Conservation (phyloP, 805 yeast genomes). For the Cyberlindnera maritima region DNA sequence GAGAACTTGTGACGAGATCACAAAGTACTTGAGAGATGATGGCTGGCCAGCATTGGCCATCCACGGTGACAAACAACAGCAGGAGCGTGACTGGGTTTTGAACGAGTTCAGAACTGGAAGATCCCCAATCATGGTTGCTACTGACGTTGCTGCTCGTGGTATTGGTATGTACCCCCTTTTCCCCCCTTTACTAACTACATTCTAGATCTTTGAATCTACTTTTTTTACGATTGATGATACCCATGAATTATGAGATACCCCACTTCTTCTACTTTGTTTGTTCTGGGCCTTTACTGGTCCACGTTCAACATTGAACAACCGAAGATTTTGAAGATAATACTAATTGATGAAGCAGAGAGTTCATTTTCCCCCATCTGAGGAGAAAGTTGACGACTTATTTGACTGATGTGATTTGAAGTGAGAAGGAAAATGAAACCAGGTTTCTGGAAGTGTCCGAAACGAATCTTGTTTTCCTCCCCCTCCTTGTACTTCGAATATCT, state of each 20-base stretch:
- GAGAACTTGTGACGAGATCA: constrained; percentile 95
- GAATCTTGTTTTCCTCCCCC: not conserved
- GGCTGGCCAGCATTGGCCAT: constrained; percentile 99
- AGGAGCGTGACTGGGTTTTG: constrained; percentile 98
- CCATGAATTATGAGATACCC: not conserved
- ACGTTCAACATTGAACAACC: too few relatives aligned
- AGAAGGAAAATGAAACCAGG: not conserved
- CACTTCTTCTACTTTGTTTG: not conserved
- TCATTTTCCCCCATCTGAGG: not conserved
- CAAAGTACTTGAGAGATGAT: constrained; percentile 86
- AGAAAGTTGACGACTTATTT: not conserved
- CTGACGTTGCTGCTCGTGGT: constrained; percentile 99
- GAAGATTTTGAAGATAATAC: too few relatives aligned
- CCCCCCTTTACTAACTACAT: constrained; percentile 17
- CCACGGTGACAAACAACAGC: constrained; percentile 97
- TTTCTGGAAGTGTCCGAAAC: not conserved
- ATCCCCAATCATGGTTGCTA: constrained; percentile 97
- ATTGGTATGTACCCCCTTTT: constrained; percentile 72
- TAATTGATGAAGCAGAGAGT: not conserved
- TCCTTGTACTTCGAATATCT: too few relatives aligned
- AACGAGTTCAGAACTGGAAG: constrained; percentile 88
- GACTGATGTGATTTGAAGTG: not conserved
- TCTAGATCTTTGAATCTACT: constrained; percentile 22
- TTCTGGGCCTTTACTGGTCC: not conserved
- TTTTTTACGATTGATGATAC: not conserved